Conservation (phyloP, 495 filamentous ascomycete species). For the Sordaria brevicollis region DNA sequence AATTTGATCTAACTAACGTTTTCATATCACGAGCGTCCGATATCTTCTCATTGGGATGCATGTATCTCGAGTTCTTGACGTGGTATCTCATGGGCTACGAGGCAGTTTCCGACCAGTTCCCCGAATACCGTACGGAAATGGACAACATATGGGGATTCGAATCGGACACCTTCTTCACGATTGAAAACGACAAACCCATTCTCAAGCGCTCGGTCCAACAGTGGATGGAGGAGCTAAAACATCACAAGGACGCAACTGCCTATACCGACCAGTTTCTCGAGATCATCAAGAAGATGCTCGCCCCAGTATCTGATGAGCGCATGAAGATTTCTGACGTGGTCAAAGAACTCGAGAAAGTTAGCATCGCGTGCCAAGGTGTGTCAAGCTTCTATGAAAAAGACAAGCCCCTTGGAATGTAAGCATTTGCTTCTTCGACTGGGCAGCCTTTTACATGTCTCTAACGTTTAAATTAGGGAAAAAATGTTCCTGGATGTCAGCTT, state of each 20-base stretch:
- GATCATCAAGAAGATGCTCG: not conserved
- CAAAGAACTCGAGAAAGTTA: not conserved
- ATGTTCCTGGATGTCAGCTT: no score
- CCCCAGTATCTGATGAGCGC: not conserved
- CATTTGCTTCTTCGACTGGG: no score
- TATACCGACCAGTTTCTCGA: not conserved
- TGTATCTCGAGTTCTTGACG: constrained; percentile 2
- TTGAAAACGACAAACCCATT: not conserved
- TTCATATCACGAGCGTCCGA: not conserved
- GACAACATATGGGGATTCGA: not conserved
- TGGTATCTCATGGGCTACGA: not conserved
- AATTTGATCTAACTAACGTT: not conserved
- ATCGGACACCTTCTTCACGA: constrained; percentile 1
- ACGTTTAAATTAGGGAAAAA: no score
- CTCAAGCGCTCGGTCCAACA: not conserved
- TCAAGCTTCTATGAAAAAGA: not conserved
- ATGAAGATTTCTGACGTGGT: not conserved
- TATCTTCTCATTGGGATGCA: constrained; percentile 3
- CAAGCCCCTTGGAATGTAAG: no score
- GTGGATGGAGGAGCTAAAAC: not conserved
- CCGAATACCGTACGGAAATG: not conserved
- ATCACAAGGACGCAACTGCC: not conserved
- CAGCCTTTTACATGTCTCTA: no score
- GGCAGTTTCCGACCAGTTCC: not conserved
- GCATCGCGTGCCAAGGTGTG: not conserved